Base-by-base conservation (phyloP, 2,329 filamentous ascomycete genomes). In the Alternaria longipes region DNA sequence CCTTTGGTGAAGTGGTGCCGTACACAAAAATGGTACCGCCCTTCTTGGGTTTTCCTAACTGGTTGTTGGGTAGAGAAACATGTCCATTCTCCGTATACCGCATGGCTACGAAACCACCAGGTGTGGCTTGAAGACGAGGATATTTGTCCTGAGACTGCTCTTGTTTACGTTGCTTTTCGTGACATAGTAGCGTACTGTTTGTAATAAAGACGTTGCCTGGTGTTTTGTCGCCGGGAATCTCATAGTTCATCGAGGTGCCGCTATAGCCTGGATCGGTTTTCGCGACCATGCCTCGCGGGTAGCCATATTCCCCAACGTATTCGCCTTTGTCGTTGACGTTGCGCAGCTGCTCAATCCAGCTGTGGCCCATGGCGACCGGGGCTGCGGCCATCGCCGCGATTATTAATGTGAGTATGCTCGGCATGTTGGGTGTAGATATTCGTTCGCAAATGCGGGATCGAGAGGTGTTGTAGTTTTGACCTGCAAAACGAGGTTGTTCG, bases 261-360 rank as follows among this genome's bases (percentile, higher is more conserved):
- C 74, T 81, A 78, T 87, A 91, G 9, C 80, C 83, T 8, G 85
- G 79, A 40, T 82, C 77, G 6, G 79, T 83, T 63, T 92, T 88
- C 32, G 85, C 78, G 16, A 88, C 78, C 73, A 89, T 92, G 47
- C 89, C 90, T 65, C 93, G 90, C n/a, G 90, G 82, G 75, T 90
- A 97, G 32, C 94, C 94, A 24, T 86, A 82, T 8, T 84, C 77
- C 28, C 91, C 91, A 20, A 89, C 82, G 75, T 93, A 92, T 34
- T 87, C 87, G 56, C 93, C 94, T 70, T 93, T 91, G 28, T 86
- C 77, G 54, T 88, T 87, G 75, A 97, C 89, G 59, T 88, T 87
- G 63, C 84, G 86, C 51, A 94, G 83, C 71, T 90, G 84, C 79
- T 97, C 93, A 49, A 94, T 85, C 94, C 94, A 97, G 18, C 89